Evolutionary conservation across 331 rosid genomes (phyloP).

Genomic region (Telfairia occidentalis): DNA sequence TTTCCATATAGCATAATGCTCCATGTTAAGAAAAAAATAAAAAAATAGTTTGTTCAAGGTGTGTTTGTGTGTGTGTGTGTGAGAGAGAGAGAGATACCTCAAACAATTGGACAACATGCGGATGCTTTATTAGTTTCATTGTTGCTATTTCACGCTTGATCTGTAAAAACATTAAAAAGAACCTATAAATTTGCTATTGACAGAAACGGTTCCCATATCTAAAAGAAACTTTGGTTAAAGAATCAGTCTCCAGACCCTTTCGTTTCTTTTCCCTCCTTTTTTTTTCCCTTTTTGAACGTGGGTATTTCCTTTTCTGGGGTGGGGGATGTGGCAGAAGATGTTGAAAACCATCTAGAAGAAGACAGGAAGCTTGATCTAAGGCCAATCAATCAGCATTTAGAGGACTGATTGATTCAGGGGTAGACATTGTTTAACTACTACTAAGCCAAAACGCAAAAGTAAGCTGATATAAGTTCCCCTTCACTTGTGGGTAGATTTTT

Average conservation of each 20-base stretch:
- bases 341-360: neutral
- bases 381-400: neutral
- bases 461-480: neutral
- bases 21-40: neutral
- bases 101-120: conserved; percentile 67
- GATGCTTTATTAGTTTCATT: conserved; percentile 95
- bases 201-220: neutral
- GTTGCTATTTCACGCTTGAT: conserved; percentile 81
- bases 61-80: too few species aligned
- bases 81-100: conserved; percentile 53
- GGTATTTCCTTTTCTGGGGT: neutral
- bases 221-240: neutral
- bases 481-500: neutral
- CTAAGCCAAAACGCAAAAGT: neutral
- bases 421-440: neutral
- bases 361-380: neutral
- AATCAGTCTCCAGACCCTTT: neutral
- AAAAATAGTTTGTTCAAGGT: neutral
- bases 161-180: conserved; percentile 30
- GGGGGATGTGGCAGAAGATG: neutral
- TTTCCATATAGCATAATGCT: neutral
- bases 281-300: neutral
- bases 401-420: neutral
- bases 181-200: neutral
- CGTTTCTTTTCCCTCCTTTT: neutral